Evolutionary conservation across 1,284 basidiomycete genomes (phyloP).

Genomic region (Cutaneotrichosporon curvatum): DNA sequence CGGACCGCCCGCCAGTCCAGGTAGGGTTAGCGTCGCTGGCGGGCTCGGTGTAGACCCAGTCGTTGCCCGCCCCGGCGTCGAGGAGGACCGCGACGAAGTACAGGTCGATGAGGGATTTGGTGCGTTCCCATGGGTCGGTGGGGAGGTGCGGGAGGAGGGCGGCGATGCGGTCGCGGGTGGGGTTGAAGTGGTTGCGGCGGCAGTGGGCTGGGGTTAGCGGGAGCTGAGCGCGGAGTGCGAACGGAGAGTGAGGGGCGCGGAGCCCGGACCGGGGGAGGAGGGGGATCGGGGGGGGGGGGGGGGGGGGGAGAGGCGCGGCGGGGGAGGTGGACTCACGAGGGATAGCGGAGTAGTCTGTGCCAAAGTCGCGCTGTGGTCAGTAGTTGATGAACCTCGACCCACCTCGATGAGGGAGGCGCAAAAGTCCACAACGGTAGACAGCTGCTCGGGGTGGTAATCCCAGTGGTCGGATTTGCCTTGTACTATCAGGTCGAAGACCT

Average conservation of each 20-base stretch:
- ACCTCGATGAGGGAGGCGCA: conserved; percentile 75
- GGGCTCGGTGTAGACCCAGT: conserved; percentile 68
- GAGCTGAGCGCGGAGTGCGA: too few species aligned
- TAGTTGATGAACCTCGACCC: conserved; percentile 12
- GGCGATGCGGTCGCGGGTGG: conserved; percentile 55
- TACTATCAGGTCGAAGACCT: conserved; percentile 69
- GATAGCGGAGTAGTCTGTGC: conserved; percentile 55
- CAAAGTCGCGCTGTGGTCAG: conserved; percentile 66
- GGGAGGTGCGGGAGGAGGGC: conserved; percentile 45
- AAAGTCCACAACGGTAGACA: conserved; percentile 66
- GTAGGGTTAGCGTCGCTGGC: conserved; percentile 23
- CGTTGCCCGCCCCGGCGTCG: conserved; percentile 83
- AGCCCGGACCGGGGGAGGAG: background rate
- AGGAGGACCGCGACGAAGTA: conserved; percentile 89
- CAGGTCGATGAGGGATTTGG: conserved; percentile 73
- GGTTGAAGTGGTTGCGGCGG: conserved; percentile 73
- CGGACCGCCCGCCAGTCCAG: conserved; percentile 63
- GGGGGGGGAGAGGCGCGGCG: background rate
- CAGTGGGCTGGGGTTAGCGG: conserved; percentile 57
- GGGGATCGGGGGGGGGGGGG: background rate
- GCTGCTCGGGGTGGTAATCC: conserved; percentile 69
- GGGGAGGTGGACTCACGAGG: conserved; percentile 23
- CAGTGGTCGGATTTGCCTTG: conserved; percentile 74
- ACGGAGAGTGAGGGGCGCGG: background rate
- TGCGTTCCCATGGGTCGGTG: conserved; percentile 53